These are phyloP conservation scores for Malassezia brasiliensis DNA, from an alignment of 1,284 basidiomycete species.

Conservation along the genomic window DNA sequence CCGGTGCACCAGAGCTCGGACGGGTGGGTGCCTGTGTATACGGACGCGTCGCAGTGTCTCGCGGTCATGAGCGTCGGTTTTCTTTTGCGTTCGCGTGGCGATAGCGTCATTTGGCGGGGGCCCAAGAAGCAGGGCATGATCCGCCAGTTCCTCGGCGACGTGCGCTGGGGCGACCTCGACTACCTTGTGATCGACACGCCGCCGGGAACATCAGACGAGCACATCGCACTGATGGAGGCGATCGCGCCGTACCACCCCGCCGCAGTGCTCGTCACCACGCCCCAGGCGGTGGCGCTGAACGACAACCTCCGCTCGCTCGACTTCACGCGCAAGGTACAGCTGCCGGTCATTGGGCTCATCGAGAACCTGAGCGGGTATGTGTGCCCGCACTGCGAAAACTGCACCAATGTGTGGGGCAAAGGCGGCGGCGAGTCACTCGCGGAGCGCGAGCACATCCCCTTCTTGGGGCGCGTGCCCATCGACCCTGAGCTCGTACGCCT, in stretches of 20 bases:
- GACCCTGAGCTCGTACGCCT: constrained; percentile 82
- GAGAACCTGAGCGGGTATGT: constrained; percentile 99
- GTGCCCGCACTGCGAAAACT: constrained; percentile 72
- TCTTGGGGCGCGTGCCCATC: constrained; percentile 83
- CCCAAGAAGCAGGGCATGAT: constrained; percentile 99
- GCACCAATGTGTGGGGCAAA: constrained; percentile 87
- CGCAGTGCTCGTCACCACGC: constrained; percentile 87
- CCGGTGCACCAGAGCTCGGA: constrained; percentile 68
- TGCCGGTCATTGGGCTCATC: constrained; percentile 85
- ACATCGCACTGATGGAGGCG: constrained; percentile 87
- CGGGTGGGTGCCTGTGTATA: constrained; percentile 95
- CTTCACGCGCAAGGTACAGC: constrained; percentile 73
- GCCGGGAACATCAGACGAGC: constrained; percentile 92
- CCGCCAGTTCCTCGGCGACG: constrained; percentile 88
- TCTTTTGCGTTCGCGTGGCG: constrained; percentile 74
- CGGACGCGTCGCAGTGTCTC: constrained; percentile 53
- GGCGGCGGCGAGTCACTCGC: constrained; percentile 74
- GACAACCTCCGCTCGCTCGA: constrained; percentile 93
- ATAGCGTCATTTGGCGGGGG: constrained; percentile 93
- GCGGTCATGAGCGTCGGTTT: constrained; percentile 97
- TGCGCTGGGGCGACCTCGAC: constrained; percentile 91
- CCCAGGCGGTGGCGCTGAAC: constrained; percentile 87
- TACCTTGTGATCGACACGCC: constrained; percentile 96
- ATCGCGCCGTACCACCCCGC: constrained; percentile 60
- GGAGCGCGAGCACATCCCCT: constrained; percentile 61